Evolutionary conservation across 148 eudicot genomes (phyloP).

Genomic region (Camellia lanceoleosa): DNA sequence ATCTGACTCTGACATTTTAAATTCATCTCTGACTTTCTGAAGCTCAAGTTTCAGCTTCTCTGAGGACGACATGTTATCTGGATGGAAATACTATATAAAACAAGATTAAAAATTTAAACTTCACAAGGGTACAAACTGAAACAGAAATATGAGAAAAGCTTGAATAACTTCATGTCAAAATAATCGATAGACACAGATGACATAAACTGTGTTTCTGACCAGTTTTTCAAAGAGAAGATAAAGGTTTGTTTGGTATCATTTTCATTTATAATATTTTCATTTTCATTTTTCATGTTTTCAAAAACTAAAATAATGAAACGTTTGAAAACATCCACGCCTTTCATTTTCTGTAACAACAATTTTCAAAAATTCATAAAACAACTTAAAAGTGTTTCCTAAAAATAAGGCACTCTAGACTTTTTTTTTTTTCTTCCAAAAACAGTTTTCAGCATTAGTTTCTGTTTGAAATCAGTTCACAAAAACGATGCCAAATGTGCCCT

Average conservation of each 20-base stretch:
- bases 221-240: not conserved
- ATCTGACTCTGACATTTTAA: constrained; percentile 88
- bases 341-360: too few relatives aligned
- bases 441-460: too few relatives aligned
- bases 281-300: too few relatives aligned
- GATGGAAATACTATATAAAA: constrained; percentile 84
- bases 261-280: too few relatives aligned
- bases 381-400: too few relatives aligned
- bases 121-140: not conserved
- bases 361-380: too few relatives aligned
- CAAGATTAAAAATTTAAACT: not conserved
- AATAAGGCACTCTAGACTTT: too few relatives aligned
- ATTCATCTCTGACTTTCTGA: constrained; percentile 76
- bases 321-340: too few relatives aligned
- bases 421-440: too few relatives aligned
- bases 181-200: not conserved
- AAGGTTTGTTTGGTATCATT: not conserved
- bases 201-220: not conserved
- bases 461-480: too few relatives aligned
- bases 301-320: too few relatives aligned
- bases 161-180: not conserved
- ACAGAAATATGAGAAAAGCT: not conserved
- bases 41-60: constrained; percentile 86
- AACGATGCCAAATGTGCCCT: too few relatives aligned
- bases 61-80: constrained; percentile 94